Evolutionary conservation across 2,329 filamentous ascomycete species (phyloP).

Genomic region (Fusarium neocosmosporiellum): DNA sequence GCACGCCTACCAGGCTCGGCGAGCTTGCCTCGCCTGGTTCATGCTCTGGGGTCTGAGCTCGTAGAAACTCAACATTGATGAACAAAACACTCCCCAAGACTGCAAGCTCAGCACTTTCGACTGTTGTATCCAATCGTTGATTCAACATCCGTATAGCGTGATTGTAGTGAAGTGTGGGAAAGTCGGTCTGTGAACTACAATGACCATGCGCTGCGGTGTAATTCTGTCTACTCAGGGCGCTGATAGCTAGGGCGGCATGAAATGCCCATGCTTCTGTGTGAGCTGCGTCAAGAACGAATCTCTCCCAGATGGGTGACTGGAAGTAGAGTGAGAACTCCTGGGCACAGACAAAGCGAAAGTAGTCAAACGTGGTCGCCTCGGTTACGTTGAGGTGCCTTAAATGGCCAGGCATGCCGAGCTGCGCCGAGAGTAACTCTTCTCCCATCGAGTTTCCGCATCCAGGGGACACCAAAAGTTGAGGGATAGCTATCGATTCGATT

Average conservation of each 20-base stretch:
- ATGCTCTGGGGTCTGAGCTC: neutral
- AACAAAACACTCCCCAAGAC: slow-evolving; percentile 10
- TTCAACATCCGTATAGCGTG: slow-evolving; percentile 3
- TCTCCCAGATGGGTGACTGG: neutral
- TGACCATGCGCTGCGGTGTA: neutral
- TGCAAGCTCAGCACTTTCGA: slow-evolving; percentile 1
- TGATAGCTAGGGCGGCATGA: slow-evolving; percentile 6
- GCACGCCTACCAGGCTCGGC: neutral
- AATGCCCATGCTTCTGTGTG: slow-evolving; percentile 1
- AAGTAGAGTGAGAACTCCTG: slow-evolving; percentile 10
- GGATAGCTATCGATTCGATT: neutral
- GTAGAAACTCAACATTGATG: slow-evolving; percentile 8
- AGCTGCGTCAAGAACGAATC: neutral
- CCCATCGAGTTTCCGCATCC: neutral
- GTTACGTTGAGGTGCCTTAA: neutral
- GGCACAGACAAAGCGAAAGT: slow-evolving; percentile 17
- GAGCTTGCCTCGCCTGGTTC: neutral
- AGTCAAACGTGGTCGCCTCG: neutral
- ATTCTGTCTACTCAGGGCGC: neutral
- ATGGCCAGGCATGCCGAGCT: neutral
- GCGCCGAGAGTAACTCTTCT: neutral
- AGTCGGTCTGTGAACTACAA: neutral
- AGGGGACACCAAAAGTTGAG: neutral
- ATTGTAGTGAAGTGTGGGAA: neutral
- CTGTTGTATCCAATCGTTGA: neutral